These are phyloP conservation scores for Polychaeton citri DNA, from an alignment of 2,329 filamentous ascomycete genomes.

Conservation along the genomic window DNA sequence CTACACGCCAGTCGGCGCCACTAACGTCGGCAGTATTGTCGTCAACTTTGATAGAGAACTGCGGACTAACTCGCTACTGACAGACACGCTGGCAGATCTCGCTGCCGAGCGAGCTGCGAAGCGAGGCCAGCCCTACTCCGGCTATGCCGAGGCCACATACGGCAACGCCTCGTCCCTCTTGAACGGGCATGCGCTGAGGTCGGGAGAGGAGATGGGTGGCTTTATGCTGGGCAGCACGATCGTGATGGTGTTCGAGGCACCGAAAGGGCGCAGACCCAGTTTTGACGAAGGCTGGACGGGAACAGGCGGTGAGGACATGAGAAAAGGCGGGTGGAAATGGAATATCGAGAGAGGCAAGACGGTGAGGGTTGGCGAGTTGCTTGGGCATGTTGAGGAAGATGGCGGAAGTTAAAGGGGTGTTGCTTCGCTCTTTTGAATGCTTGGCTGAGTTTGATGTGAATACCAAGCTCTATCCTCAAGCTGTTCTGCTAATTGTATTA, in stretches of 20 bases:
- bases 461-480: no score
- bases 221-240: conserved; percentile 93
- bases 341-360: conserved; percentile 73
- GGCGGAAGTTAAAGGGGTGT: not conserved
- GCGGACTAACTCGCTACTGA: conserved; percentile 80
- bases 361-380: conserved; percentile 75
- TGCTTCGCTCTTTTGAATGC: no score
- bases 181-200: conserved; percentile 66
- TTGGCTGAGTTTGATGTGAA: no score
- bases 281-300: conserved; percentile 47
- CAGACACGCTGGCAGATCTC: conserved; percentile 79
- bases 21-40: conserved; percentile 92
- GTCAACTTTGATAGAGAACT: conserved; percentile 95
- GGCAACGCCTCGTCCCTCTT: conserved; percentile 62
- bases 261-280: conserved; percentile 44
- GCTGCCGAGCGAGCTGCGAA: conserved; percentile 67
- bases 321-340: conserved; percentile 69
- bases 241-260: conserved; percentile 92
- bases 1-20: conserved; percentile 89
- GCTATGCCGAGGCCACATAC: conserved; percentile 88
- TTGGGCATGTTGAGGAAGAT: conserved; percentile 57
- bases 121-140: conserved; percentile 71
- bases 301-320: conserved; percentile 34
- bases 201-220: conserved; percentile 95
- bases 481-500: no score